Evolutionary conservation across 2,329 filamentous ascomycete species (phyloP).

Genomic region (Fusarium setosum): DNA sequence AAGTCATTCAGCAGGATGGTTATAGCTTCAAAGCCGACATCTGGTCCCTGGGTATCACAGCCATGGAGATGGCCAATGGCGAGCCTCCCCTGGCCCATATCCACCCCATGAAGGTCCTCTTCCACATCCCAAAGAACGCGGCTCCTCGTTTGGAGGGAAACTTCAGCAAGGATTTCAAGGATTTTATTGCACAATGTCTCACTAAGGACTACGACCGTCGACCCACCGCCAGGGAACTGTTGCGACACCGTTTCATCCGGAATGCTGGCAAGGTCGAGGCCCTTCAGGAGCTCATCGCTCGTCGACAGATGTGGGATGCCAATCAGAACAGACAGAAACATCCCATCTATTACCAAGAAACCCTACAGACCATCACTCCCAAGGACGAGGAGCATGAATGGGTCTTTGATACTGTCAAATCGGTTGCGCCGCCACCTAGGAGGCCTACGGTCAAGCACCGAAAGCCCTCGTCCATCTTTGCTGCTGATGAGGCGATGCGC

Average conservation of each 20-base stretch:
- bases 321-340: conserved; percentile 76
- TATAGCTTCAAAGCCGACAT: conserved; percentile 93
- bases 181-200: conserved; percentile 90
- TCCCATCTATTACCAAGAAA: conserved; percentile 93
- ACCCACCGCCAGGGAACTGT: conserved; percentile 85
- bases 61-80: conserved; percentile 88
- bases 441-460: conserved; percentile 63
- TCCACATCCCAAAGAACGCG: conserved; percentile 89
- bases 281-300: conserved; percentile 86
- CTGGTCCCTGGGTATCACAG: conserved; percentile 92
- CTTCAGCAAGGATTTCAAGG: conserved; percentile 92
- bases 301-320: conserved; percentile 85
- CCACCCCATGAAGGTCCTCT: conserved; percentile 94
- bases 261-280: conserved; percentile 89
- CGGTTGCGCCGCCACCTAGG: conserved; percentile 64
- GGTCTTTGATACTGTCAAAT: conserved; percentile 96
- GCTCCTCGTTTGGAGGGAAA: conserved; percentile 86
- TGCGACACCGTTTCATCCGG: conserved; percentile 89
- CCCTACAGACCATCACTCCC: conserved; percentile 77
- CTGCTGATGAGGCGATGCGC: conserved; percentile 70
- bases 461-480: conserved; percentile 67
- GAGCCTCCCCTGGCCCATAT: conserved; percentile 89
- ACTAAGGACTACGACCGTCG: conserved; percentile 90
- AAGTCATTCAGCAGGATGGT: conserved; percentile 88
- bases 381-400: conserved; percentile 84